Evolutionary conservation across 108 stramenopile species (phyloP).

Genomic region (Conticribra guillardii): DNA sequence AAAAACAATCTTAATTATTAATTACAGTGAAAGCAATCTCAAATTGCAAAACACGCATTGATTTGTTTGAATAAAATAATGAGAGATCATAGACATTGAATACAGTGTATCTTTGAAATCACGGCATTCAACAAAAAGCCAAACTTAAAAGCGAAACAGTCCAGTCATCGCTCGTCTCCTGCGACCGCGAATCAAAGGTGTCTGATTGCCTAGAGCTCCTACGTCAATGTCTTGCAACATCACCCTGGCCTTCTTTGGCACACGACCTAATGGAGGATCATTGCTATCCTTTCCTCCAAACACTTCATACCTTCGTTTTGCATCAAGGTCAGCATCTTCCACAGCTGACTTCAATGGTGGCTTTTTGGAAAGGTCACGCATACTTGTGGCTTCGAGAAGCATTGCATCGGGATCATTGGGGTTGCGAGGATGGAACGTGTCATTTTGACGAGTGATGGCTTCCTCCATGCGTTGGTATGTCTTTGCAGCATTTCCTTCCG

Average conservation of each 20-base stretch:
- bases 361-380: conserved; percentile 66
- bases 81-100: no score
- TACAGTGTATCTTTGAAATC: no score
- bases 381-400: conserved; percentile 52
- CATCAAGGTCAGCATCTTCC: conserved; percentile 63
- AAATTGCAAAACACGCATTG: no score
- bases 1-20: no score
- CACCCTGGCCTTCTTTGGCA: conserved; percentile 55
- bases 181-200: conserved; percentile 14
- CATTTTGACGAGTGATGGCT: conserved; percentile 69
- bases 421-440: conserved; percentile 18
- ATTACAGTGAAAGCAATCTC: no score
- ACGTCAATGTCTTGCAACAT: conserved; percentile 26
- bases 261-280: conserved; percentile 77
- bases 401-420: conserved; percentile 47
- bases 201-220: conserved; percentile 24
- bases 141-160: background rate
- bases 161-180: conserved; percentile 27
- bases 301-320: conserved; percentile 77
- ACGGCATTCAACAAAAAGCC: no score
- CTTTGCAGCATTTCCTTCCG: conserved; percentile 81
- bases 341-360: conserved; percentile 64
- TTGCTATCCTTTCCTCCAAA: conserved; percentile 71
- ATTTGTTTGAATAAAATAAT: no score
- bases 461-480: conserved; percentile 84